Evolutionary conservation across 1,284 basidiomycete species (phyloP).

Genomic region (Trametes hirsuta): DNA sequence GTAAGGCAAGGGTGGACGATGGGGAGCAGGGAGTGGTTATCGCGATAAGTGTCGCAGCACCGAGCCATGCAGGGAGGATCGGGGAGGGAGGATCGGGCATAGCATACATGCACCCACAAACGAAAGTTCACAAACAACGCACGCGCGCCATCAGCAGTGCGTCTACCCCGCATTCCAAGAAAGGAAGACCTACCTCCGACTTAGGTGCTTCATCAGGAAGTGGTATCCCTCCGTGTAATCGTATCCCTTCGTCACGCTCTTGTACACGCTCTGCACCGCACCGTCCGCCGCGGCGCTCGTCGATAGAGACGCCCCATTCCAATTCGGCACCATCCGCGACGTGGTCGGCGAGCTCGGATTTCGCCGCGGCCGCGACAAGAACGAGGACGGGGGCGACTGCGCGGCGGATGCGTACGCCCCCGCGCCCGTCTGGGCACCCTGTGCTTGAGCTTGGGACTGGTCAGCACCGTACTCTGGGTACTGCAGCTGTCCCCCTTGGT

Average conservation of each 20-base stretch:
- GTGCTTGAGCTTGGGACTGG: conserved; percentile 17
- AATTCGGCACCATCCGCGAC: conserved; percentile 19
- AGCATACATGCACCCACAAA: conserved; percentile 9
- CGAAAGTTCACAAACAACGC: neutral
- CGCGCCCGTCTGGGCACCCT: neutral
- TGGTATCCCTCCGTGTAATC: conserved; percentile 96
- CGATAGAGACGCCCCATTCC: conserved; percentile 27
- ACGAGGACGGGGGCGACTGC: conserved; percentile 18
- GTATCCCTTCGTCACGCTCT: conserved; percentile 78
- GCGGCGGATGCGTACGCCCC: neutral
- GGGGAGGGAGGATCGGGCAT: neutral
- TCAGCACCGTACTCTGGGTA: conserved; percentile 22
- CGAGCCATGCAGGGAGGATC: neutral
- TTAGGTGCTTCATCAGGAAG: conserved; percentile 90
- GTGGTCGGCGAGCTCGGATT: conserved; percentile 22
- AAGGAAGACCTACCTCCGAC: conserved; percentile 67
- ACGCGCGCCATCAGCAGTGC: conserved; percentile 1
- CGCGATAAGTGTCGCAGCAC: neutral
- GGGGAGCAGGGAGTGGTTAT: neutral
- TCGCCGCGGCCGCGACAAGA: conserved; percentile 18
- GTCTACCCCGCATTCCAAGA: conserved; percentile 10
- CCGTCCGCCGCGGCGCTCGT: conserved; percentile 19
- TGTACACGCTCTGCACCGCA: conserved; percentile 66
- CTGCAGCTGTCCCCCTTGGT: conserved; percentile 11
- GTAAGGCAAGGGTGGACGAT: neutral